Evolutionary conservation across 2,329 filamentous ascomycete genomes (phyloP).

Genomic region (Talaromyces amestolkiae): DNA sequence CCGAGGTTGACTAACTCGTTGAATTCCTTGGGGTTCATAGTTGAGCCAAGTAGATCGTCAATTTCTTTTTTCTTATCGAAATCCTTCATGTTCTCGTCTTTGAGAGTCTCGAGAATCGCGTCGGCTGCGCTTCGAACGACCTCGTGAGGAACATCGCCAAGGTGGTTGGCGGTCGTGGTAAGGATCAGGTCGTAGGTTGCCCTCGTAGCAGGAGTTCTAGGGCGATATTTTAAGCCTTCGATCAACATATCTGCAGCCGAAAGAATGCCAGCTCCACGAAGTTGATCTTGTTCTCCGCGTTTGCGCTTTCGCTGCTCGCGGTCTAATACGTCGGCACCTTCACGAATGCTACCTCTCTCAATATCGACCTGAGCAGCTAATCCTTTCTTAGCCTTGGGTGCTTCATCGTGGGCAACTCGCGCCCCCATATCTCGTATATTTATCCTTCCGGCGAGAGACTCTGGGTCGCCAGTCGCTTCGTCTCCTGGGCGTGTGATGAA

Average conservation of each 20-base stretch:
- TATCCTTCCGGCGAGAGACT: conserved; percentile 91
- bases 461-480: conserved; percentile 93
- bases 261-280: conserved; percentile 72
- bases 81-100: conserved; percentile 94
- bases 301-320: conserved; percentile 86
- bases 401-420: conserved; percentile 73
- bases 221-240: conserved; percentile 88
- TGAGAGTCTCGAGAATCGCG: conserved; percentile 83
- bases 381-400: conserved; percentile 76
- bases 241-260: conserved; percentile 82
- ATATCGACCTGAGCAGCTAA: conserved; percentile 64
- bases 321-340: conserved; percentile 79
- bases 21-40: conserved; percentile 84
- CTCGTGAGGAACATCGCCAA: conserved; percentile 90
- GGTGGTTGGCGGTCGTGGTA: conserved; percentile 79
- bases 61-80: conserved; percentile 98
- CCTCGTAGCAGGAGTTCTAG: conserved; percentile 84
- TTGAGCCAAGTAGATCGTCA: conserved; percentile 84
- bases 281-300: conserved; percentile 66
- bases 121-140: conserved; percentile 92
- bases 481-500: conserved; percentile 91
- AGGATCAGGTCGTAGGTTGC: conserved; percentile 93
- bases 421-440: conserved; percentile 94
- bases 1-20: conserved; percentile 94
- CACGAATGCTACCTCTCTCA: conserved; percentile 70